These are phyloP conservation scores for Meripilus lineatus DNA, from an alignment of 1,284 basidiomycete genomes.

Conservation along the genomic window DNA sequence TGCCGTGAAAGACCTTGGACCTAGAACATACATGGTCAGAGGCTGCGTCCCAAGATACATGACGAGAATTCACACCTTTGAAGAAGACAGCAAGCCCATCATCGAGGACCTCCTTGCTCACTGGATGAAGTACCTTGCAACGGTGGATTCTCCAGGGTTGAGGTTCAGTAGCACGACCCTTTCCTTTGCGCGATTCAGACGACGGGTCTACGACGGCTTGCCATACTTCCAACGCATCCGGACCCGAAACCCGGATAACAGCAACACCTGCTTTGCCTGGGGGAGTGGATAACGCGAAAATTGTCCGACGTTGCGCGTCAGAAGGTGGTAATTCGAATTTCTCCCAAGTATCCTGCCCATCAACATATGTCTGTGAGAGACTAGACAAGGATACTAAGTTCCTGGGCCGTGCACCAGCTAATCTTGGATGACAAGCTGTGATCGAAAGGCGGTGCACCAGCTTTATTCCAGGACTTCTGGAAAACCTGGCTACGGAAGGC, in stretches of 20 bases:
- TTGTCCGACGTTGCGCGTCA: slow-evolving; percentile 64
- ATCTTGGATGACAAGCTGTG: background rate
- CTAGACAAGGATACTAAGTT: too few relatives aligned
- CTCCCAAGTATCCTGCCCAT: too few relatives aligned
- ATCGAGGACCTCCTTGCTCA: slow-evolving; percentile 62
- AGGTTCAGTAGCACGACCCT: slow-evolving; percentile 22
- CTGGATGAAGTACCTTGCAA: slow-evolving; percentile 65
- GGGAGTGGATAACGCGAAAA: slow-evolving; percentile 84
- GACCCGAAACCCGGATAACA: slow-evolving; percentile 79
- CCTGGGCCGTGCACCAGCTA: too few relatives aligned
- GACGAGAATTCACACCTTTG: slow-evolving; percentile 41
- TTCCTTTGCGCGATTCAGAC: slow-evolving; percentile 15
- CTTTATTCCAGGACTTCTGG: background rate
- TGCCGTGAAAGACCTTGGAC: slow-evolving; percentile 74
- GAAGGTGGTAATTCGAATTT: too few relatives aligned
- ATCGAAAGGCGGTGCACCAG: background rate
- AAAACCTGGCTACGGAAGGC: background rate
- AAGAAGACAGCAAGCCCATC: slow-evolving; percentile 82
- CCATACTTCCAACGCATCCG: slow-evolving; percentile 59
- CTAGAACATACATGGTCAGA: slow-evolving; percentile 29
- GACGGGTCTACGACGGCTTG: slow-evolving; percentile 39
- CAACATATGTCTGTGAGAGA: too few relatives aligned
- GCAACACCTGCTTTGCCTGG: slow-evolving; percentile 80
- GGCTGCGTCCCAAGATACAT: slow-evolving; percentile 1
- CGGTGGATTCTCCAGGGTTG: slow-evolving; percentile 65